phyloP scores from a whole-genome alignment of 495 filamentous ascomycete species.

The Aspergillus diversus region DNA sequence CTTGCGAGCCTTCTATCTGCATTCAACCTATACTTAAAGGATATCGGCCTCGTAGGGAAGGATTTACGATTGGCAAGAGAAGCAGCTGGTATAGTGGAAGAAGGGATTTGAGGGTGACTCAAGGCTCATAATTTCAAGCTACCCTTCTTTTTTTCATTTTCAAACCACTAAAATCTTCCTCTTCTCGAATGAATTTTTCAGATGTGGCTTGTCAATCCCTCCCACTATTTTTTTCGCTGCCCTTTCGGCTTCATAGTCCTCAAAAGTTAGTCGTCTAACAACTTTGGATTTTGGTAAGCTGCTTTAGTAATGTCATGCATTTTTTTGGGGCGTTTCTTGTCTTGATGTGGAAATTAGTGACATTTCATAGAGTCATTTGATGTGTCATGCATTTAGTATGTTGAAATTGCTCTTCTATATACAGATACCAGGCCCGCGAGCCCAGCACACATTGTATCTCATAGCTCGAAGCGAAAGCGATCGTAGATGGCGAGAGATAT shows the following conservation, averaged over 20 bases:
- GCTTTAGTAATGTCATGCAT: conserved; percentile 17
- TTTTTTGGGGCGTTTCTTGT: conserved; percentile 21
- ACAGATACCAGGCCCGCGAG: background rate
- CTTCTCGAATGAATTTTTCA: background rate
- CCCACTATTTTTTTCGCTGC: background rate
- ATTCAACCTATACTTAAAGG: conserved; percentile 71
- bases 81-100: conserved; percentile 49
- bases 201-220: background rate
- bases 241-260: background rate
- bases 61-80: conserved; percentile 74
- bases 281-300: background rate
- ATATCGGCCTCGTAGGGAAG: conserved; percentile 63
- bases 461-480: background rate
- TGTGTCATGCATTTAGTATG: conserved; percentile 2
- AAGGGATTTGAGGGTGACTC: conserved; percentile 23
- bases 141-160: conserved; percentile 22
- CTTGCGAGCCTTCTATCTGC: conserved; percentile 63
- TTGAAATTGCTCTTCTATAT: conserved; percentile 7
- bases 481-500: conserved; percentile 1
- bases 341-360: background rate
- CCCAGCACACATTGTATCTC: conserved; percentile 6
- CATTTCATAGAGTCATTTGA: conserved; percentile 2
- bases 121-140: conserved; percentile 9
- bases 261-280: conserved; percentile 17
- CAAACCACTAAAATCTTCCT: conserved; percentile 15